phyloP scores from a whole-genome alignment of 73 alveolate species.

The Breviolum minutum region DNA sequence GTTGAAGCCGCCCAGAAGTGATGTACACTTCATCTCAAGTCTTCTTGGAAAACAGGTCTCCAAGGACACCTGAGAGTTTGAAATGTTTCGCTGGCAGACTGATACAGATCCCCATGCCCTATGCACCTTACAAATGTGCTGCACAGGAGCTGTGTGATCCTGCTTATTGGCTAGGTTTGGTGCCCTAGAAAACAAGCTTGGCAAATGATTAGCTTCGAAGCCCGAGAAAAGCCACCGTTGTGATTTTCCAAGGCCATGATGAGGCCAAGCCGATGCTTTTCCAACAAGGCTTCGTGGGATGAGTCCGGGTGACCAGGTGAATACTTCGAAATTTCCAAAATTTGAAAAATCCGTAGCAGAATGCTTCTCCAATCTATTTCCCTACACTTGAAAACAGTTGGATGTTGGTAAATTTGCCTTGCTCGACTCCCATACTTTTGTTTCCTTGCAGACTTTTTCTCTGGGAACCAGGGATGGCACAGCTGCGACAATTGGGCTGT shows the following conservation, averaged over 20 bases:
- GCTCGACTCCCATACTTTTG: background rate
- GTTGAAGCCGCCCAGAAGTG: constrained; percentile 65
- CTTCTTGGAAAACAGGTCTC: constrained; percentile 65
- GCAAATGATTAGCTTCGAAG: background rate
- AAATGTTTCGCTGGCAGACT: background rate
- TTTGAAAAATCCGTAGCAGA: too few relatives aligned
- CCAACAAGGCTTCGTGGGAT: constrained; percentile 63
- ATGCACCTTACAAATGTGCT: too few relatives aligned
- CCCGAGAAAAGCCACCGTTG: background rate
- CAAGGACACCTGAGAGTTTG: background rate
- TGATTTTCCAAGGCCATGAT: constrained; percentile 24
- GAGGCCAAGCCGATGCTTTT: constrained; percentile 94
- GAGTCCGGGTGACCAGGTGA: too few relatives aligned
- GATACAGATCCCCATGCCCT: too few relatives aligned
- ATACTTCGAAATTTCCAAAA: too few relatives aligned
- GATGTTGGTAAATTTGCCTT: too few relatives aligned
- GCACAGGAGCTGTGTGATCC: constrained; percentile 64
- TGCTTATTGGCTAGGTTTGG: constrained; percentile 50
- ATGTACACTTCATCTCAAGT: constrained; percentile 78
- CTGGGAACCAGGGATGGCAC: constrained; percentile 44
- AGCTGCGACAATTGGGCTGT: constrained; percentile 38
- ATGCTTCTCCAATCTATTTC: too few relatives aligned
- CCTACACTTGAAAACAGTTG: too few relatives aligned
- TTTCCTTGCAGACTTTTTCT: too few relatives aligned
- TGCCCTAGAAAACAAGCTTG: background rate